Percentiles rank a stretch among this genome's conserved stretches.
These are phyloP conservation scores for Butyriboletus loyo DNA, from an alignment of 768 basidiomycete genomes.

Conservation along the genomic window DNA sequence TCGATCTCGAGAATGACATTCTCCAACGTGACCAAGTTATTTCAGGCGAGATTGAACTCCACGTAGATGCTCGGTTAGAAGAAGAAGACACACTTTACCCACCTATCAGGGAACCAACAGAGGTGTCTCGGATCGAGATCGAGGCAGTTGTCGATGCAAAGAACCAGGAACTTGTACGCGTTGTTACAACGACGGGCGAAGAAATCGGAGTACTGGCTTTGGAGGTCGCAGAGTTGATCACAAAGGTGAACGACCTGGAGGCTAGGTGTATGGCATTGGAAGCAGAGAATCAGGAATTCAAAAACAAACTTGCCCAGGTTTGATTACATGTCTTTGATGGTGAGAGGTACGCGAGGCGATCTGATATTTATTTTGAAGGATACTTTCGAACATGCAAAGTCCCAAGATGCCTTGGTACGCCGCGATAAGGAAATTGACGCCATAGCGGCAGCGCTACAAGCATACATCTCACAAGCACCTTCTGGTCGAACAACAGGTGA, in stretches of 20 bases:
- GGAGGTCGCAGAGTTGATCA: constrained; percentile 32
- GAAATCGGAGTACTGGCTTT: constrained; percentile 33
- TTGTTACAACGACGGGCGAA: constrained; percentile 17
- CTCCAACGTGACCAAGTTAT: constrained; percentile 32
- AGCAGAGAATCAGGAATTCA: constrained; percentile 28
- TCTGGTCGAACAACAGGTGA: constrained; percentile 5
- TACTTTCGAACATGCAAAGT: constrained; percentile 6
- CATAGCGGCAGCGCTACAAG: constrained; percentile 28
- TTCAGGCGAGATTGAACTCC: constrained; percentile 29
- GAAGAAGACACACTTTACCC: constrained; percentile 26
- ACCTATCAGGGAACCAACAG: constrained; percentile 12
- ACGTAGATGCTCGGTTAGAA: constrained; percentile 28
- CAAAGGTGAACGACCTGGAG: constrained; percentile 26
- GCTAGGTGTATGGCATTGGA: constrained; percentile 20
- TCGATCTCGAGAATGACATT: constrained; percentile 37
- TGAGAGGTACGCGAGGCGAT: background rate
- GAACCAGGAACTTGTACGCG: constrained; percentile 15
- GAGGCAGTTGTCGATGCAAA: constrained; percentile 26
- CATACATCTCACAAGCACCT: constrained; percentile 31
- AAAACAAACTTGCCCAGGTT: constrained; percentile 26
- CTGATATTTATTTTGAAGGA: constrained; percentile 12
- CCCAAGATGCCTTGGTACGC: constrained; percentile 13
- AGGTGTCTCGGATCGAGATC: constrained; percentile 20
- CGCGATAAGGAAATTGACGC: constrained; percentile 30
- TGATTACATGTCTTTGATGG: constrained; percentile 3